These are phyloP conservation scores for Mortierella claussenii DNA, from an alignment of 192 early-diverging fungal genomes.

Conservation along the genomic window DNA sequence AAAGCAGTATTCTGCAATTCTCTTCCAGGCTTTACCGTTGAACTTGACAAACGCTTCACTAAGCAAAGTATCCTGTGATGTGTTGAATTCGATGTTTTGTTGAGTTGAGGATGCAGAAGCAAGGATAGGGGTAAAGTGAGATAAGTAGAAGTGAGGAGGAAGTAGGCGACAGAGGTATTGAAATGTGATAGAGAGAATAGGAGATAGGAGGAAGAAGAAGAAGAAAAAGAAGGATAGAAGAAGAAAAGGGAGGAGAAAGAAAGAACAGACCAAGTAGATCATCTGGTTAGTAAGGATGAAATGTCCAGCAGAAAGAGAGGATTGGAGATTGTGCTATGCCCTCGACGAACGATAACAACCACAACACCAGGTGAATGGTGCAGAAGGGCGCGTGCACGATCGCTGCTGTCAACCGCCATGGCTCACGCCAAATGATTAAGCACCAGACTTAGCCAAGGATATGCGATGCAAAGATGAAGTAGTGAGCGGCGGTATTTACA, in stretches of 20 bases:
- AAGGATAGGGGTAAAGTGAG: no score
- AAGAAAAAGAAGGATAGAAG: not conserved
- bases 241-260: not conserved
- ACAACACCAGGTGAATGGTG: not conserved
- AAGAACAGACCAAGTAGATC: no score
- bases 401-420: not conserved
- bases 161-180: constrained; percentile 1
- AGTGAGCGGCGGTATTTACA: constrained; percentile 13
- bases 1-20: constrained; percentile 51
- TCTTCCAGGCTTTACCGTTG: constrained; percentile 54
- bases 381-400: constrained; percentile 9
- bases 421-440: no score
- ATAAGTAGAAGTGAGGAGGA: not conserved
- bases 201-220: not conserved
- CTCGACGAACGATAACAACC: no score
- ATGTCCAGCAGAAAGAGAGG: no score
- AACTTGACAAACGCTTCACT: constrained; percentile 50
- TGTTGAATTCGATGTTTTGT: not conserved
- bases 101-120: no score
- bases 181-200: no score
- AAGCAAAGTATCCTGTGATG: constrained; percentile 32
- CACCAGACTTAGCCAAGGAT: no score
- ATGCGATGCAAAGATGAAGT: no score
- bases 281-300: no score
- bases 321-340: no score